phyloP scores from a whole-genome alignment of 1,139 yeast species.

The Lodderomyces orthopsilosis region DNA sequence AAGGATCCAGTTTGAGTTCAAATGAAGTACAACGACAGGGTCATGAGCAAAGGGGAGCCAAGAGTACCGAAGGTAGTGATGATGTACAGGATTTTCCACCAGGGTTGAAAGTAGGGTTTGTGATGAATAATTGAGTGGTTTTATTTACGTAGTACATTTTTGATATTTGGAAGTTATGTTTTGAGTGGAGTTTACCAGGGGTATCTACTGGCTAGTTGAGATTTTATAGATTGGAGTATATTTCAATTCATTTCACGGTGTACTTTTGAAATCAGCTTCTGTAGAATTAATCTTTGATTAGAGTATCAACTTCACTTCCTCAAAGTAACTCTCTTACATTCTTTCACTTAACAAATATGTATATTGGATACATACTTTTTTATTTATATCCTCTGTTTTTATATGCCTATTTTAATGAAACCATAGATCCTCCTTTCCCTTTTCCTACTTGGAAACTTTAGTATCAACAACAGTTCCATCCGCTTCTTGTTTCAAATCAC shows the following conservation, averaged over 20 bases:
- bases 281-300: too few species aligned
- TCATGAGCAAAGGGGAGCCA: not conserved
- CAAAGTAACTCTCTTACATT: too few species aligned
- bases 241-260: too few species aligned
- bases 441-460: constrained; percentile 6
- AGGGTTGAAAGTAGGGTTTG: constrained; percentile 21
- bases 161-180: too few species aligned
- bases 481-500: constrained; percentile 23
- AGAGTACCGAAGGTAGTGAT: not conserved
- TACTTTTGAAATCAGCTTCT: constrained; percentile 3
- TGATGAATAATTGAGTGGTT: constrained; percentile 12
- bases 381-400: too few species aligned
- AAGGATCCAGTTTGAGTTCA: constrained; percentile 4
- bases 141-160: too few species aligned
- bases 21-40: constrained; percentile 13
- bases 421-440: not conserved
- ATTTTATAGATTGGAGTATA: not conserved
- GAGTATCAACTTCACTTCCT: too few species aligned
- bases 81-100: constrained; percentile 13
- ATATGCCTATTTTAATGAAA: too few species aligned
- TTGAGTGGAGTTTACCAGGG: too few species aligned
- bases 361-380: not conserved
- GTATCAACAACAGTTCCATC: constrained; percentile 17
- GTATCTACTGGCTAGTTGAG: too few species aligned
- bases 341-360: too few species aligned